phyloP scores from a whole-genome alignment of 2,329 filamentous ascomycete species.

The Aspergillus aculeatus region DNA sequence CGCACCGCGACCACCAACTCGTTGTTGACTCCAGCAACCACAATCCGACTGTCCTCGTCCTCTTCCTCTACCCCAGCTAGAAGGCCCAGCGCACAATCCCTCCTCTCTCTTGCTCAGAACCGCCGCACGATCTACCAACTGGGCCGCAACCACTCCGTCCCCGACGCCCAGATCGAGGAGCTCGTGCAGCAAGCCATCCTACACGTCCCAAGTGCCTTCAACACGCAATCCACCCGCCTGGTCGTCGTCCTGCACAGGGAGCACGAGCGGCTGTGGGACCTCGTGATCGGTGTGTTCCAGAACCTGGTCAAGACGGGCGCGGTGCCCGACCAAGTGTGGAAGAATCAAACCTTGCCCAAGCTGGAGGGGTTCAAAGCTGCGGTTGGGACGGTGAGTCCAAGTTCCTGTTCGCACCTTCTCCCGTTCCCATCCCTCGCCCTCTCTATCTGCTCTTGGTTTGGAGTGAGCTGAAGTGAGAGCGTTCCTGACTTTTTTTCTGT shows the following conservation, averaged over 20 bases:
- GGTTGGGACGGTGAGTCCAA: slow-evolving; percentile 66
- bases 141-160: slow-evolving; percentile 33
- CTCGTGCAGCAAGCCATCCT: slow-evolving; percentile 54
- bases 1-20: slow-evolving; percentile 9
- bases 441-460: neutral
- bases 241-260: slow-evolving; percentile 77
- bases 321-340: slow-evolving; percentile 55
- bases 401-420: neutral
- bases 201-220: slow-evolving; percentile 78
- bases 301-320: slow-evolving; percentile 61
- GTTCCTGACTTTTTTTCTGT: neutral
- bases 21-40: slow-evolving; percentile 25
- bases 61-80: neutral
- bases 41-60: slow-evolving; percentile 9
- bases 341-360: slow-evolving; percentile 46
- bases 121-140: slow-evolving; percentile 40
- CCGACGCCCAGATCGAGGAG: slow-evolving; percentile 38
- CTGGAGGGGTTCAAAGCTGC: slow-evolving; percentile 64
- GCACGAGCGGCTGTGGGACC: slow-evolving; percentile 85
- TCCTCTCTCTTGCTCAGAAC: slow-evolving; percentile 33
- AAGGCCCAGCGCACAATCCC: slow-evolving; percentile 18
- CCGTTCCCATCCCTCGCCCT: neutral
- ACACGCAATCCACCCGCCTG: slow-evolving; percentile 78
- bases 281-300: slow-evolving; percentile 64
- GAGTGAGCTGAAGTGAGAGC: neutral